A percentile compares a stretch with the other conserved stretches of the same genome.
phyloP scores from a whole-genome alignment of 306 rosid genomes.

The Lathyrus aphaca region DNA sequence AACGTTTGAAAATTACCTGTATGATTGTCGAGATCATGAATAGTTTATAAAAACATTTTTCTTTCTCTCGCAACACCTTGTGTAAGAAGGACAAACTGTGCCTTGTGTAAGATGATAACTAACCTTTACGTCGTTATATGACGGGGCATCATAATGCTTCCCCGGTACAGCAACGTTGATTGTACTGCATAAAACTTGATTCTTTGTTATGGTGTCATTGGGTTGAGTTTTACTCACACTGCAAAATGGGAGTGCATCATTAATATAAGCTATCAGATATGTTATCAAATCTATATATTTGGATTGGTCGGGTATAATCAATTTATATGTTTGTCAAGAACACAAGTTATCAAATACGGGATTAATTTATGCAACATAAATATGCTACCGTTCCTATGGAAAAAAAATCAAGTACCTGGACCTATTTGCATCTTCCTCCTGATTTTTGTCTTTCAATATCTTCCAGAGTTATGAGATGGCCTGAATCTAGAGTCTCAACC shows the following conservation, averaged over 20 bases:
- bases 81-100: too few relatives aligned
- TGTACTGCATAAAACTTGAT: constrained; percentile 49
- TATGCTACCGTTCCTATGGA: background rate
- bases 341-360: constrained; percentile 20
- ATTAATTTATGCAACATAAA: constrained; percentile 21
- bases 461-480: constrained; percentile 69
- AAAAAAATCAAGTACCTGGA: constrained; percentile 57
- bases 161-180: constrained; percentile 65
- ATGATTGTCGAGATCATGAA: too few relatives aligned
- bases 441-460: constrained; percentile 77
- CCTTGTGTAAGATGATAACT: constrained; percentile 12
- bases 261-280: too few relatives aligned
- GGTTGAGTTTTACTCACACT: too few relatives aligned
- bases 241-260: too few relatives aligned
- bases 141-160: constrained; percentile 64
- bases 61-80: too few relatives aligned
- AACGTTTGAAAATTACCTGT: constrained; percentile 36
- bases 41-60: too few relatives aligned
- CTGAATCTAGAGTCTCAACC: constrained; percentile 63
- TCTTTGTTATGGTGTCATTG: background rate
- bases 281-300: too few relatives aligned
- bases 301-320: constrained; percentile 73
- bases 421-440: constrained; percentile 82
- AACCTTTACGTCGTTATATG: constrained; percentile 48
- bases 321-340: constrained; percentile 49